These are phyloP conservation scores for Pezizomycotina sp. DNA, from an alignment of 2,329 filamentous ascomycete genomes.

Conservation along the genomic window DNA sequence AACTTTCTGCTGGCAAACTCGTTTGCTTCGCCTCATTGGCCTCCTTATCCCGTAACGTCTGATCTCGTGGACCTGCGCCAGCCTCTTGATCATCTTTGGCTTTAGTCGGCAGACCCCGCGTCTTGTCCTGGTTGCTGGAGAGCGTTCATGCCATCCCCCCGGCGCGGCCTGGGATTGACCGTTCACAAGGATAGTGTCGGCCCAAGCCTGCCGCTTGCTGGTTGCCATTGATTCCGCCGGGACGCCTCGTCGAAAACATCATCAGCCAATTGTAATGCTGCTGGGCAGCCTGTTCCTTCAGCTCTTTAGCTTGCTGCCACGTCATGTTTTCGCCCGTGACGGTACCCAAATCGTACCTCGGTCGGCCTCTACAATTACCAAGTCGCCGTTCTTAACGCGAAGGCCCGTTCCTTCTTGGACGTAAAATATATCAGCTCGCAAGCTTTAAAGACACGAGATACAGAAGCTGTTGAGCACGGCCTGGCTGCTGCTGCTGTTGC, in stretches of 20 bases:
- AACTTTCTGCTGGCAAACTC: constrained; percentile 91
- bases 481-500: constrained; percentile 35
- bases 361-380: constrained; percentile 95
- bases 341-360: constrained; percentile 90
- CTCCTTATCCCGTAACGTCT: too few relatives aligned
- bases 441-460: constrained; percentile 95
- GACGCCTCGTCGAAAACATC: constrained; percentile 70
- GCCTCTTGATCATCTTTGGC: constrained; percentile 89
- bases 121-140: constrained; percentile 21
- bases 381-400: constrained; percentile 73
- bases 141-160: constrained; percentile 16
- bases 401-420: constrained; percentile 90
- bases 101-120: constrained; percentile 46
- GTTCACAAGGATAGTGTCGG: constrained; percentile 19
- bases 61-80: constrained; percentile 83
- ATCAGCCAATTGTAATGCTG: constrained; percentile 97
- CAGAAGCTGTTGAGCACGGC: constrained; percentile 52
- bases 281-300: constrained; percentile 81
- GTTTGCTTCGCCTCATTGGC: constrained; percentile 79
- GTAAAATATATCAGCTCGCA: constrained; percentile 90
- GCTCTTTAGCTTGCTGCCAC: constrained; percentile 69
- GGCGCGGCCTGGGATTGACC: constrained; percentile 20
- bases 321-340: constrained; percentile 78
- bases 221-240: constrained; percentile 51
- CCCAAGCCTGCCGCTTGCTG: constrained; percentile 10